Evolutionary conservation across 768 basidiomycete species (phyloP), one percentile per base, ranked within the genome.

Genomic region (Podaxis sp.): DNA sequence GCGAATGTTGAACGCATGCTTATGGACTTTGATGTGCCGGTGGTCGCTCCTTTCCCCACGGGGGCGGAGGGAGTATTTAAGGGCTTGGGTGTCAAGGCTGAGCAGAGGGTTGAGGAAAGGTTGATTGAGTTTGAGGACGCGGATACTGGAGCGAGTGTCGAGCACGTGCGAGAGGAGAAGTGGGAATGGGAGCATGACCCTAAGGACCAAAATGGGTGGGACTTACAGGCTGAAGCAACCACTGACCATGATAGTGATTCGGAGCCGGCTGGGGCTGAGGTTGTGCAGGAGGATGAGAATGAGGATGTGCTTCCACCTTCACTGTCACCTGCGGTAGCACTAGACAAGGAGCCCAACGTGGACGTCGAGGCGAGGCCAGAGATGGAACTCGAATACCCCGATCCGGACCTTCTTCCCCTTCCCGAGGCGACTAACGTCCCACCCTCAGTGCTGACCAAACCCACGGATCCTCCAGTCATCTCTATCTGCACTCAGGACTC

Each of bases 401-500:
- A 82, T 64, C 81, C 81, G 0, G 80, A 80, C 15, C 63, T 80
- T 4, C 74, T 80, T 13, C 78, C 81, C 4, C 74, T 82, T 2
- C 79, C 77, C 26, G 70, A 69, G 0, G 51, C 33, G n/a, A 26
- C 65, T 24, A 56, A 66, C 26, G 38, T 65, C 30, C 55, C 66
- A 66, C 66, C 68, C 36, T 62, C 60, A 54, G 64, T 65, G 13
- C 64, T 68, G 33, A 62, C 66, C 52, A 28, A 57, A 53, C 50
- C 68, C 68, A 6, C 48, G 37, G 44, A 40, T 50, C 20, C 28
- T 49, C 65, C 51, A n/a, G 58, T 54, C 60, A 65, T 59, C 30
- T 58, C 60, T 3, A 56, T 62, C 30, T 55, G 33, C 10, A 59
- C 61, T 15, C 58, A 61, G 26, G 60, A 58, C 11, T 58, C 55